A percentile compares a stretch with the other conserved stretches of the same genome.
Conservation (phyloP, 192 early-diverging fungal species). For the Spizellomyces sp. region DNA sequence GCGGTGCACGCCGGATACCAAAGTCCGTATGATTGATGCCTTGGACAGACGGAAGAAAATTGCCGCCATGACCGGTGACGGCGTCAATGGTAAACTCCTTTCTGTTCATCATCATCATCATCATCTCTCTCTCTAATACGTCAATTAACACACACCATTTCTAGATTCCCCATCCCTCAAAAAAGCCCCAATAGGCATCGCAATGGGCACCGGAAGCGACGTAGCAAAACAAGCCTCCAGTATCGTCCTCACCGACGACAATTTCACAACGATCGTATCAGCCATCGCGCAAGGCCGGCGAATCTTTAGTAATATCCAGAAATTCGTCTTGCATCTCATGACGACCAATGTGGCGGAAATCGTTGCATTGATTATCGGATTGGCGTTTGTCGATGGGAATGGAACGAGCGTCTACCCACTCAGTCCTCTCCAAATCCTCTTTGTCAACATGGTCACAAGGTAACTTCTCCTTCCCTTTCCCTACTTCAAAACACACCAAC, state of each 20-base stretch:
- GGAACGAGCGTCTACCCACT: slow-evolving; percentile 72
- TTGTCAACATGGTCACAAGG: slow-evolving; percentile 75
- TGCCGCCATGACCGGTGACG: slow-evolving; percentile 90
- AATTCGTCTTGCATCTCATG: slow-evolving; percentile 46
- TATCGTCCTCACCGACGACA: slow-evolving; percentile 90
- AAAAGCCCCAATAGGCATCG: slow-evolving; percentile 82
- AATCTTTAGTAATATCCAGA: slow-evolving; percentile 72
- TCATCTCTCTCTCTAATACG: too few species aligned
- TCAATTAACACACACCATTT: slow-evolving; percentile 30
- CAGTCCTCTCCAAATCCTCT: slow-evolving; percentile 77
- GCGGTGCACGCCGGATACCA: slow-evolving; percentile 48
- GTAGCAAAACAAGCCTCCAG: slow-evolving; percentile 96
- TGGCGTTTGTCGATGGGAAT: slow-evolving; percentile 67
- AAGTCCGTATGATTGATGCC: slow-evolving; percentile 43
- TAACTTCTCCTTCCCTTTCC: too few species aligned
- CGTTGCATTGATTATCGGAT: slow-evolving; percentile 68
- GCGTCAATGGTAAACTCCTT: slow-evolving; percentile 49
- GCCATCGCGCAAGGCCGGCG: slow-evolving; percentile 80
- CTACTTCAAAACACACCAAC: too few species aligned
- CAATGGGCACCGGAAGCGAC: slow-evolving; percentile 91
- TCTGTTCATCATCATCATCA: too few species aligned
- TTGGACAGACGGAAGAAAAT: slow-evolving; percentile 38
- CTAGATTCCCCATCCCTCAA: slow-evolving; percentile 84
- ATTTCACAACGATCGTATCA: slow-evolving; percentile 88
- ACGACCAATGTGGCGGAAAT: slow-evolving; percentile 79